Evolutionary conservation across 805 yeast genomes (phyloP), one percentile per base, ranked within the genome.

Genomic region (Teunomyces funiuensis): DNA sequence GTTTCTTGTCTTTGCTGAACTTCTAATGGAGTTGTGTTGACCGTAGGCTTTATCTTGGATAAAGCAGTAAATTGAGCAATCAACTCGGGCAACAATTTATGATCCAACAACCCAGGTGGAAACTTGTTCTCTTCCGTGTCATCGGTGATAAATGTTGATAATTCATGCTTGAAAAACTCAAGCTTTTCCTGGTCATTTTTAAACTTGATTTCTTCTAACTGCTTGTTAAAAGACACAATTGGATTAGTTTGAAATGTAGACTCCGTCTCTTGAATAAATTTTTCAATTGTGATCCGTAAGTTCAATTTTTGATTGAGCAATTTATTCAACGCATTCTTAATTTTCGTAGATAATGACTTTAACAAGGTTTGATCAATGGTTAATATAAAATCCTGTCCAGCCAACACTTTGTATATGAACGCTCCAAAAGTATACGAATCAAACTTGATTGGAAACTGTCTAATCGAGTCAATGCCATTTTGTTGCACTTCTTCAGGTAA

Each of bases 71-170:
- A 79, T 44, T 79, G 76, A 2, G 58, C 56, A 6, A 73, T 65
- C 10, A 90, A 63, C 51, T 85, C 88, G 0, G 97, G 96, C n/a
- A 90, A 60, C 7, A 88, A 62, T 46, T 76, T 75, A 44, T 76
- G 65, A 29, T 80, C 82, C 27, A 87, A 53, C 55, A 58, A 80
- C 65, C 50, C 86, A 70, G 37, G 73, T 43, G 57, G 88, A 75
- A 61, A 68, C 6, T 41, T 16, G 19, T 33, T 39, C 26, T 49
- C 49, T 5, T 40, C 41, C 18, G 34, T 36, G 7, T 42, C 49
- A 13, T 55, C 54, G 13, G 50, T 49, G 11, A 58, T 47, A 16
- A 25, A 43, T 10, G 20, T 38, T 4, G 46, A 25, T n/a, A 70
- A 52, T 36, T 63, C 67, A 34, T 47, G 47, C 41, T 58, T 69